Conservation (phyloP, 1,139 yeast species). For the Nakaseomyces kungkrabaensis region DNA sequence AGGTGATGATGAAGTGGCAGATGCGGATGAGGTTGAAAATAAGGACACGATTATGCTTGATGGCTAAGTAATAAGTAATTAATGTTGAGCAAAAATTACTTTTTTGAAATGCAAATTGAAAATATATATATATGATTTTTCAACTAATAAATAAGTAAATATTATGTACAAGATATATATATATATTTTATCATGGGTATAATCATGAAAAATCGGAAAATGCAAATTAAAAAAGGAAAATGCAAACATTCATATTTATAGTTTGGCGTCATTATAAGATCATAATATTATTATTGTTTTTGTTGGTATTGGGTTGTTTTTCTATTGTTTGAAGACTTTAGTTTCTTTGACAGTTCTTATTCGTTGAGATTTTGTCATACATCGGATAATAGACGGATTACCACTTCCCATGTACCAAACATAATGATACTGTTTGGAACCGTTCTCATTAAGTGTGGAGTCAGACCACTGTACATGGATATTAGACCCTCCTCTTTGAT, state of each 20-base stretch:
- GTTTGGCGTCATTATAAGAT: constrained; percentile 1
- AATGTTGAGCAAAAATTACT: neutral
- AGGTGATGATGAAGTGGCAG: neutral
- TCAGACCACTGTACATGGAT: constrained; percentile 94
- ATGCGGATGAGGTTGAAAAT: neutral
- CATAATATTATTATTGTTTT: neutral
- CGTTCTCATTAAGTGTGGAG: constrained; percentile 92
- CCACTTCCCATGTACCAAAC: constrained; percentile 99
- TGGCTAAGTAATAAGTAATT: neutral
- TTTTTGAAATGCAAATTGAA: neutral
- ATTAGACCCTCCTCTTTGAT: constrained; percentile 85
- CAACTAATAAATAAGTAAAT: neutral
- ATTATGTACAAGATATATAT: neutral
- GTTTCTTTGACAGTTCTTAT: no score
- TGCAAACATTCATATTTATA: neutral
- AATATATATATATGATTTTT: neutral
- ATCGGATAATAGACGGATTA: constrained; percentile 54
- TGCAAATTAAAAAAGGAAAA: neutral
- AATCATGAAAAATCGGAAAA: neutral
- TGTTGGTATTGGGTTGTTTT: neutral
- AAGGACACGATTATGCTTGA: neutral
- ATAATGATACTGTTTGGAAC: constrained; percentile 96
- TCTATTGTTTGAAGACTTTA: no score
- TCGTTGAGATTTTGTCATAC: neutral
- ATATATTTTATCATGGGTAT: neutral